Conservation (phyloP, 176 grass and related monocot genomes). For the Musa itinerans region DNA sequence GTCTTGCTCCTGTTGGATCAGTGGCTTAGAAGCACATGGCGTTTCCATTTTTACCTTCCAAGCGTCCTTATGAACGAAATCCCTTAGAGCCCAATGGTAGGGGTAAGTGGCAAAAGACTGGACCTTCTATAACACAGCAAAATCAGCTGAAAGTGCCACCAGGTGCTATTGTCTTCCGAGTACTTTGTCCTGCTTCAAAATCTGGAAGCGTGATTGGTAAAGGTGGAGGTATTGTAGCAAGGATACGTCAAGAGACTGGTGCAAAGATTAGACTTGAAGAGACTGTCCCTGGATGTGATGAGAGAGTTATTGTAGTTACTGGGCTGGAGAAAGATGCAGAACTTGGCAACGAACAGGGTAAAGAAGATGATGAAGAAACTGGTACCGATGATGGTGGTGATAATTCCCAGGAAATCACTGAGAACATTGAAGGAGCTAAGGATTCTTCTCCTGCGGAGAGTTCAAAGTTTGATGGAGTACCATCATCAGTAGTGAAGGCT, state of each 20-base stretch:
- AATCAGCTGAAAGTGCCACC: slow-evolving; percentile 35
- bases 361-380: slow-evolving; percentile 15
- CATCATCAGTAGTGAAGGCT: slow-evolving; percentile 40
- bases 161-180: slow-evolving; percentile 45
- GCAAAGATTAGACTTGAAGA: slow-evolving; percentile 69
- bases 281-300: slow-evolving; percentile 44
- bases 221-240: slow-evolving; percentile 59
- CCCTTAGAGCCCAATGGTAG: slow-evolving; percentile 34
- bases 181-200: slow-evolving; percentile 68
- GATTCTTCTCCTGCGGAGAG: slow-evolving; percentile 17
- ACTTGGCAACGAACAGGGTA: slow-evolving; percentile 20
- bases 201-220: slow-evolving; percentile 83
- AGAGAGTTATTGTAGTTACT: slow-evolving; percentile 68
- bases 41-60: slow-evolving; percentile 43
- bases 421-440: slow-evolving; percentile 27
- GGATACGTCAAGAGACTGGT: slow-evolving; percentile 63
- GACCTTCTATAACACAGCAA: slow-evolving; percentile 23
- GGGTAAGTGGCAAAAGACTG: slow-evolving; percentile 68
- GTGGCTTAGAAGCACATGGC: slow-evolving; percentile 36
- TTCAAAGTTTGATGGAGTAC: slow-evolving; percentile 35
- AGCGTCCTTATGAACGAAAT: slow-evolving; percentile 64
- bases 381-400: slow-evolving; percentile 16
- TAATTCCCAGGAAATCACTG: slow-evolving; percentile 22
- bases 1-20: background rate
- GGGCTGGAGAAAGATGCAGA: slow-evolving; percentile 32